phyloP scores from a whole-genome alignment of 257 asterid species.

The Fraxinus excelsior region DNA sequence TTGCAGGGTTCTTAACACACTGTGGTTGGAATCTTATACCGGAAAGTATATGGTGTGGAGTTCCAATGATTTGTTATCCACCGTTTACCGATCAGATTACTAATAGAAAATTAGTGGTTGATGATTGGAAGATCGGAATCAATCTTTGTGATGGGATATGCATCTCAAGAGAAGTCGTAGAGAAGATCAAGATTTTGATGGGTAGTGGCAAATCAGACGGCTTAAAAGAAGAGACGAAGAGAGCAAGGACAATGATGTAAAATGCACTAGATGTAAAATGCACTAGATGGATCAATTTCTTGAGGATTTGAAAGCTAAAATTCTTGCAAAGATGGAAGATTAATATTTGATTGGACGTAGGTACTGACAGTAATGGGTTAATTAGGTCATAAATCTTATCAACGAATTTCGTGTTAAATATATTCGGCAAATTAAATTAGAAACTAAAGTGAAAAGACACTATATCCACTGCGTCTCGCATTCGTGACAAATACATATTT shows the following conservation, averaged over 20 bases:
- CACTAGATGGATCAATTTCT: constrained; percentile 33
- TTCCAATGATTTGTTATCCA: constrained; percentile 53
- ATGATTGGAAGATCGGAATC: constrained; percentile 54
- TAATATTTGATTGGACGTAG: background rate
- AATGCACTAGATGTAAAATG: constrained; percentile 14
- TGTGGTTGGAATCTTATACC: constrained; percentile 58
- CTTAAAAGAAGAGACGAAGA: constrained; percentile 30
- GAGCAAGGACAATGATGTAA: constrained; percentile 29
- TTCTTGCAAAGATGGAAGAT: background rate
- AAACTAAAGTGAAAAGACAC: too few species aligned
- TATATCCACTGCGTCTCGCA: too few species aligned
- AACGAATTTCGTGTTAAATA: too few species aligned
- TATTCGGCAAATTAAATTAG: too few species aligned
- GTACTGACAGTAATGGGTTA: background rate
- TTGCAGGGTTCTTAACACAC: constrained; percentile 58
- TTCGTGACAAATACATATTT: too few species aligned
- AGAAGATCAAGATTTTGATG: constrained; percentile 43
- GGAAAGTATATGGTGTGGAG: constrained; percentile 45
- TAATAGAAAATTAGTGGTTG: constrained; percentile 54
- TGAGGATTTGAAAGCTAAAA: constrained; percentile 37
- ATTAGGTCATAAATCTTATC: background rate
- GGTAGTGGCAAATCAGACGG: constrained; percentile 27
- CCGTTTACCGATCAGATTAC: constrained; percentile 46
- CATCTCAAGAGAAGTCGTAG: constrained; percentile 27
- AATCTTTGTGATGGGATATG: constrained; percentile 38